Conservation (phyloP, 768 basidiomycete genomes). For the Gymnopilus junonius region DNA sequence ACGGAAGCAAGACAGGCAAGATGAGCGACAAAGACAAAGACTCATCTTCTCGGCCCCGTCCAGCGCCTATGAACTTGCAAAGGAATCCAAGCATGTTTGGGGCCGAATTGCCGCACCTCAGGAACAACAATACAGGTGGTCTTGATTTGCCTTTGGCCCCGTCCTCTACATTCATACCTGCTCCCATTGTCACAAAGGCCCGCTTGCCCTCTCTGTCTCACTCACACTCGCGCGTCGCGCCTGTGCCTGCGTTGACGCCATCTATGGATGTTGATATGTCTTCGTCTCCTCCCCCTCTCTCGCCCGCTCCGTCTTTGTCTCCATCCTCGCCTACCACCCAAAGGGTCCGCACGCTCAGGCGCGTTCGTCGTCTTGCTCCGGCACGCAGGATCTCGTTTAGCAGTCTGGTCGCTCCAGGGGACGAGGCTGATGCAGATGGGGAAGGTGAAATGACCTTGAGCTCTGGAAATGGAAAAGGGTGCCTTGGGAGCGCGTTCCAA, state of each 20-base stretch:
- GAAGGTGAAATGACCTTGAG: slow-evolving; percentile 30
- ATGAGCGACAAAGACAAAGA: slow-evolving; percentile 2
- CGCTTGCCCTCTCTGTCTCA: slow-evolving; percentile 3
- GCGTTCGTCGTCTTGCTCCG: slow-evolving; percentile 50
- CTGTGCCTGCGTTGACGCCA: slow-evolving; percentile 4
- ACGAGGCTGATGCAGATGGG: slow-evolving; percentile 42
- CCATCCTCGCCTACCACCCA: slow-evolving; percentile 2
- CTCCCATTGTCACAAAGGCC: not conserved
- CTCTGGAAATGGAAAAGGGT: slow-evolving; percentile 30
- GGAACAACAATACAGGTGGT: not conserved
- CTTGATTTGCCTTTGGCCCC: not conserved
- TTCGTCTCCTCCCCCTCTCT: not conserved
- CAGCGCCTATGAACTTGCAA: slow-evolving; percentile 52
- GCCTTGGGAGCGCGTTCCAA: slow-evolving; percentile 71
- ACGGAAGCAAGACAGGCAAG: slow-evolving; percentile 16
- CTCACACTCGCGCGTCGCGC: not conserved
- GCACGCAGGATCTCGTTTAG: slow-evolving; percentile 73
- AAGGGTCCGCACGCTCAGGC: slow-evolving; percentile 43
- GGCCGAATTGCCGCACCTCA: slow-evolving; percentile 57
- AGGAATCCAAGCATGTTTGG: slow-evolving; percentile 73
- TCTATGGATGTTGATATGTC: not conserved
- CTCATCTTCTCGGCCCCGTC: slow-evolving; percentile 23
- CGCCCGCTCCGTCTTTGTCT: slow-evolving; percentile 3
- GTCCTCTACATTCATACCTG: not conserved
- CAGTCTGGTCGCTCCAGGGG: slow-evolving; percentile 42